phyloP scores from a whole-genome alignment of 2,329 filamentous ascomycete genomes.

The Venturia nashicola region DNA sequence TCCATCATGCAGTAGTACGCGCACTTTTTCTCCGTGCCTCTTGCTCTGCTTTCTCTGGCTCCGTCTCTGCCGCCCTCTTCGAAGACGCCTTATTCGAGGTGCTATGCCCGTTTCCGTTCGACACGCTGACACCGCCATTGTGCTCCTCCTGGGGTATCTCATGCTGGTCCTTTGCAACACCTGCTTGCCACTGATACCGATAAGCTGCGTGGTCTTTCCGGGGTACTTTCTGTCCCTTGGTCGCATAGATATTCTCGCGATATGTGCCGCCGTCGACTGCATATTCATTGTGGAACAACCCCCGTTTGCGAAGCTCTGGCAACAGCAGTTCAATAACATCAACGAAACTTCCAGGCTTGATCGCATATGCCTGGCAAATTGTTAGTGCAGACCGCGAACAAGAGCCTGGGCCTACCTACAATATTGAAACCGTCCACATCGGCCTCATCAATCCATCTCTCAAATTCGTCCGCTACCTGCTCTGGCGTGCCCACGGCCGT shows the following conservation, averaged over 20 bases:
- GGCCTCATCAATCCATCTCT: conserved; percentile 54
- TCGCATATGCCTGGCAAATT: conserved; percentile 39
- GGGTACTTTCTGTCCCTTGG: conserved; percentile 37
- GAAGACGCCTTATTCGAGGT: background rate
- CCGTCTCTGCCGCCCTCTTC: background rate
- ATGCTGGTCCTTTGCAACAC: conserved; percentile 20
- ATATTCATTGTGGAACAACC: conserved; percentile 44
- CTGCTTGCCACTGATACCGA: conserved; percentile 30
- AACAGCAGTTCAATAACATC: conserved; percentile 54
- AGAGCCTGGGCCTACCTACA: conserved; percentile 29
- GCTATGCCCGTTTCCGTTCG: background rate
- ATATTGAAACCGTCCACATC: conserved; percentile 68
- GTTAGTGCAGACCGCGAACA: background rate
- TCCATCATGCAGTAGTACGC: background rate
- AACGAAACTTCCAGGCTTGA: conserved; percentile 56
- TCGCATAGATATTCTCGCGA: conserved; percentile 47
- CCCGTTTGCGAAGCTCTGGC: conserved; percentile 48
- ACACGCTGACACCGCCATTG: background rate
- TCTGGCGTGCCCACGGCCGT: conserved; percentile 51
- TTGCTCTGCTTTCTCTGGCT: background rate
- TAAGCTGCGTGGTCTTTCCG: conserved; percentile 40
- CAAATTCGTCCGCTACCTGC: conserved; percentile 54
- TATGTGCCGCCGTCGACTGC: conserved; percentile 46
- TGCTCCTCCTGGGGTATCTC: conserved; percentile 13
- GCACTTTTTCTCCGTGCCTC: background rate